These are phyloP conservation scores for Huntiella bhutanensis DNA, from an alignment of 2,329 filamentous ascomycete genomes.

Conservation along the genomic window DNA sequence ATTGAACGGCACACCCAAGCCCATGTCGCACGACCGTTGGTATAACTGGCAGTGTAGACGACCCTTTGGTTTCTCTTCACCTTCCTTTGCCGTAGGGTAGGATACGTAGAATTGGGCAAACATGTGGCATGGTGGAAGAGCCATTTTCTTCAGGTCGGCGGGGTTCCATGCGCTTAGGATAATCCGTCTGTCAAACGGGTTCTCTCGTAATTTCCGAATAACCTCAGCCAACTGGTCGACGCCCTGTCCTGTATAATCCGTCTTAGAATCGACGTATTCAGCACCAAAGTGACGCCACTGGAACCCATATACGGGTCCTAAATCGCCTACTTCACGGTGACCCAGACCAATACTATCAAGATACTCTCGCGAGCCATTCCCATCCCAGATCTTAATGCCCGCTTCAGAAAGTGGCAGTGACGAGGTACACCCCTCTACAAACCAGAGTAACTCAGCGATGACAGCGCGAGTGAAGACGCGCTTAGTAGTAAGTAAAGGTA, in stretches of 20 bases:
- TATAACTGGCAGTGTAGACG: conserved; percentile 77
- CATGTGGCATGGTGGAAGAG: conserved; percentile 88
- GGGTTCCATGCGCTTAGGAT: conserved; percentile 93
- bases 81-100: conserved; percentile 32
- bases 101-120: conserved; percentile 92
- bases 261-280: conserved; percentile 57
- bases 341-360: conserved; percentile 69
- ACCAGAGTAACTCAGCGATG: conserved; percentile 88
- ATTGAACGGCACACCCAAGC: conserved; percentile 91
- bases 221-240: conserved; percentile 87
- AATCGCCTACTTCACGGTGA: conserved; percentile 69
- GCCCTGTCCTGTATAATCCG: conserved; percentile 73
- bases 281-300: conserved; percentile 98
- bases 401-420: conserved; percentile 56
- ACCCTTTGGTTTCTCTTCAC: conserved; percentile 35
- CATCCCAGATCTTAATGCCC: conserved; percentile 95
- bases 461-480: conserved; percentile 86
- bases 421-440: conserved; percentile 69
- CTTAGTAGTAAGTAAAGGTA: conserved; percentile 92
- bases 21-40: conserved; percentile 92
- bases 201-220: conserved; percentile 65
- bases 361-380: conserved; percentile 79
- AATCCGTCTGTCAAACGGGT: conserved; percentile 76
- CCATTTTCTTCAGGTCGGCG: conserved; percentile 69
- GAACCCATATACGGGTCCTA: conserved; percentile 94